Evolutionary conservation across 176 grass and related monocot genomes (phyloP).

Genomic region (Rhynchospora breviuscula): DNA sequence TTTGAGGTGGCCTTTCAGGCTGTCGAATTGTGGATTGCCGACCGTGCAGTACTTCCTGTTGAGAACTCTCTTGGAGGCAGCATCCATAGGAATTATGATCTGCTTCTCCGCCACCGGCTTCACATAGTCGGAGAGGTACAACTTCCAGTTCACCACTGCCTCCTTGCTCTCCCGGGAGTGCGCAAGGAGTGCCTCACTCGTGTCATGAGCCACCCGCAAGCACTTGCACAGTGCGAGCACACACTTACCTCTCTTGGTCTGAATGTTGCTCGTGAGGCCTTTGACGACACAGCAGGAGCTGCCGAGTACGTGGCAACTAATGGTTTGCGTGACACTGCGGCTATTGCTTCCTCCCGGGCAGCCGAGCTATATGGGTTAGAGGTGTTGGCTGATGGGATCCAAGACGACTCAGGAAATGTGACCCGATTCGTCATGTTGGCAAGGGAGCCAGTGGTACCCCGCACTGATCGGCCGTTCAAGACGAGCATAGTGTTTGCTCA

Average conservation of each 20-base stretch:
- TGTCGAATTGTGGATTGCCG: slow-evolving; percentile 87
- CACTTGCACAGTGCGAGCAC: slow-evolving; percentile 92
- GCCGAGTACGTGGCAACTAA: slow-evolving; percentile 66
- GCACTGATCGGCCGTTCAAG: slow-evolving; percentile 88
- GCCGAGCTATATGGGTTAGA: slow-evolving; percentile 81
- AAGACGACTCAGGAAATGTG: slow-evolving; percentile 79
- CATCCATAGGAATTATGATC: slow-evolving; percentile 98
- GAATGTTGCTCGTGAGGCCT: slow-evolving; percentile 95
- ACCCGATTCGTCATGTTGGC: slow-evolving; percentile 94
- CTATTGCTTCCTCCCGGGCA: slow-evolving; percentile 76
- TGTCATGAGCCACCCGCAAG: slow-evolving; percentile 93
- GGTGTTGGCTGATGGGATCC: slow-evolving; percentile 76
- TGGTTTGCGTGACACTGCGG: slow-evolving; percentile 74
- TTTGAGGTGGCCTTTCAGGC: slow-evolving; percentile 96
- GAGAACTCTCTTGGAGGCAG: slow-evolving; percentile 94
- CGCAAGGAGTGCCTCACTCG: slow-evolving; percentile 81
- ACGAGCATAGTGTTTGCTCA: slow-evolving; percentile 96
- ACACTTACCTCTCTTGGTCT: slow-evolving; percentile 75
- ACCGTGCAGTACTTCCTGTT: slow-evolving; percentile 86
- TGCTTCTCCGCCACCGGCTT: slow-evolving; percentile 82
- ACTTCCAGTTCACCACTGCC: slow-evolving; percentile 94
- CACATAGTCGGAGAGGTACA: slow-evolving; percentile 98
- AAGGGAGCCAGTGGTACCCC: slow-evolving; percentile 80
- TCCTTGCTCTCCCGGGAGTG: slow-evolving; percentile 73
- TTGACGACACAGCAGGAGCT: slow-evolving; percentile 85